Conservation (phyloP, 2,329 filamentous ascomycete species). For the Teratosphaeria nubilosa region DNA sequence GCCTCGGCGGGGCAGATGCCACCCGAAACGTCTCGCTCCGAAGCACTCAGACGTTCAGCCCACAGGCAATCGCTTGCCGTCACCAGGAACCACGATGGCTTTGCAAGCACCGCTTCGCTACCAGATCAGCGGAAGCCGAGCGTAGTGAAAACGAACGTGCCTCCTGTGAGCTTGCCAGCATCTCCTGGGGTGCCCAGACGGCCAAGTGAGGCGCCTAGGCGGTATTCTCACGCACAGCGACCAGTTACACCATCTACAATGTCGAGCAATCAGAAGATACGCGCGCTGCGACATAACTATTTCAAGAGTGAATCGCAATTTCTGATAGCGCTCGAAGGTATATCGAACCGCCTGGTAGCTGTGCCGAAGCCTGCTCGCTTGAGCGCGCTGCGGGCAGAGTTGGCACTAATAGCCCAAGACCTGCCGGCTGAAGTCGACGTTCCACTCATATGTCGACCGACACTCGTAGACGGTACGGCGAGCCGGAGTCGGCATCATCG, state of each 20-base stretch:
- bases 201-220: conserved; percentile 27
- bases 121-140: conserved; percentile 20
- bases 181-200: conserved; percentile 32
- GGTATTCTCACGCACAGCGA: conserved; percentile 51
- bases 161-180: conserved; percentile 15
- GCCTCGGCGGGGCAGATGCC: conserved; percentile 5
- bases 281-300: conserved; percentile 67
- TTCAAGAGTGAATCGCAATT: conserved; percentile 75
- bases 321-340: conserved; percentile 67
- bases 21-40: conserved; percentile 6
- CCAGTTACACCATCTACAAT: conserved; percentile 52
- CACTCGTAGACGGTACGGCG: conserved; percentile 61
- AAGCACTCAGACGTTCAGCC: conserved; percentile 3
- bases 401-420: conserved; percentile 71
- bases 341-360: conserved; percentile 72
- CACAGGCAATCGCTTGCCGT: conserved; percentile 26
- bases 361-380: conserved; percentile 73
- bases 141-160: conserved; percentile 6
- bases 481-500: conserved; percentile 69
- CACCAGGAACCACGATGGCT: conserved; percentile 19
- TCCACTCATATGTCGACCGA: conserved; percentile 68
- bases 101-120: conserved; percentile 24
- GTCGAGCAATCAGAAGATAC: conserved; percentile 56
- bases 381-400: conserved; percentile 69
- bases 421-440: conserved; percentile 76